Evolutionary conservation across 2,329 filamentous ascomycete genomes (phyloP).

Genomic region (Trichophyton rubrum): DNA sequence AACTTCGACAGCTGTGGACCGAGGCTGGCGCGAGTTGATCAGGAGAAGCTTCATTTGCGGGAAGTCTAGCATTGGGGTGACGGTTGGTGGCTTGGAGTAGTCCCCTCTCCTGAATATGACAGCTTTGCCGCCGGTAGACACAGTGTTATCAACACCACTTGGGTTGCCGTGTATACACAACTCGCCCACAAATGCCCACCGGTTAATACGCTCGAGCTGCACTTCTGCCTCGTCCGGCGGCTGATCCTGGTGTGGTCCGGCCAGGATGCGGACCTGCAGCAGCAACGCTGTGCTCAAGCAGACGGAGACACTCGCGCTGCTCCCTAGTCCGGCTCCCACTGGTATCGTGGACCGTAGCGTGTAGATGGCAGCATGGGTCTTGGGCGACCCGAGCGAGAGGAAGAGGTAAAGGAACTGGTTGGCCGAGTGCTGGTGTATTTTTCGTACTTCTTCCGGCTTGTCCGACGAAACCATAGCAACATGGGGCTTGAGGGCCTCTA

Average conservation of each 20-base stretch:
- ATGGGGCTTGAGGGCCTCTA: constrained; percentile 69
- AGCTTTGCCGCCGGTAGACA: constrained; percentile 83
- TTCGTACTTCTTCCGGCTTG: constrained; percentile 58
- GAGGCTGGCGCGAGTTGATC: constrained; percentile 76
- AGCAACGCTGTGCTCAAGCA: constrained; percentile 67
- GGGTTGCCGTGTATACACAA: constrained; percentile 97
- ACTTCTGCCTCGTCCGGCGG: constrained; percentile 73
- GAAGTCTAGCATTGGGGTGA: constrained; percentile 70
- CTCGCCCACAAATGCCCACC: constrained; percentile 94
- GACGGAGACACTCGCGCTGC: constrained; percentile 73
- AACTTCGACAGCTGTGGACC: constrained; percentile 75
- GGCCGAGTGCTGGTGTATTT: constrained; percentile 72
- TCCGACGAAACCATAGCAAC: constrained; percentile 56
- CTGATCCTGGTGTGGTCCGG: constrained; percentile 85
- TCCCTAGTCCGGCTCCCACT: constrained; percentile 74
- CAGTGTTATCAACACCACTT: constrained; percentile 93
- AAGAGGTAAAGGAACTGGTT: constrained; percentile 78
- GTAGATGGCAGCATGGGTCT: constrained; percentile 64
- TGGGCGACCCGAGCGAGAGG: constrained; percentile 61
- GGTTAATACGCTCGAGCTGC: constrained; percentile 90
- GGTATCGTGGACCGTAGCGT: constrained; percentile 78
- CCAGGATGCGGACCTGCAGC: constrained; percentile 72
- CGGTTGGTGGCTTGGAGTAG: constrained; percentile 62
- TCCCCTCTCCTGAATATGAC: constrained; percentile 78
- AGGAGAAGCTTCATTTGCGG: constrained; percentile 83